phyloP scores from a whole-genome alignment of 2,329 filamentous ascomycete genomes.

The Talaromyces sp. region DNA sequence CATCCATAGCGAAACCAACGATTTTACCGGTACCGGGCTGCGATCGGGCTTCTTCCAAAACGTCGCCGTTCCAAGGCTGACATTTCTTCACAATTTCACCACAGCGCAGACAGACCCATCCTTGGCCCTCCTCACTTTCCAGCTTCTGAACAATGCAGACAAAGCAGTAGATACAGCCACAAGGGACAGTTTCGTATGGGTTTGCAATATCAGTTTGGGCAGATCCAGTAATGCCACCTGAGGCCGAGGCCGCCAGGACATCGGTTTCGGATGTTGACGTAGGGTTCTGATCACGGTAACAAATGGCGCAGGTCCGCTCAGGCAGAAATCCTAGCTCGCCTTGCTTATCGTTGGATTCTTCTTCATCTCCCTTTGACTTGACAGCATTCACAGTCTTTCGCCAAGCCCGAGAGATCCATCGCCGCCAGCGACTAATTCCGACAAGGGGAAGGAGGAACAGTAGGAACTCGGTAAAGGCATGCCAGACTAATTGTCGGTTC shows the following conservation, averaged over 20 bases:
- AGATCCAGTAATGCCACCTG: slow-evolving; percentile 80
- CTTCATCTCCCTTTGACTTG: slow-evolving; percentile 50
- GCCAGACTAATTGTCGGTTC: slow-evolving; percentile 97
- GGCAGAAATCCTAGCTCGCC: slow-evolving; percentile 85
- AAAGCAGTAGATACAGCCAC: slow-evolving; percentile 93
- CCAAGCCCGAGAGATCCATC: slow-evolving; percentile 88
- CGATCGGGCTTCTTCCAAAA: slow-evolving; percentile 56
- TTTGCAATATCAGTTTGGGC: slow-evolving; percentile 94
- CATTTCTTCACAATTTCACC: slow-evolving; percentile 82
- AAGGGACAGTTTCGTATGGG: slow-evolving; percentile 87
- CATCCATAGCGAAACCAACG: slow-evolving; percentile 45
- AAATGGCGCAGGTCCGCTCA: slow-evolving; percentile 93
- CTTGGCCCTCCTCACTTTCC: slow-evolving; percentile 90
- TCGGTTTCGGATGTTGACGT: slow-evolving; percentile 72
- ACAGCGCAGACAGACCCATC: slow-evolving; percentile 88
- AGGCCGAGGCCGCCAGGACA: slow-evolving; percentile 66
- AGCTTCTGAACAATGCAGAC: slow-evolving; percentile 89
- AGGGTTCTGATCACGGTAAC: slow-evolving; percentile 90
- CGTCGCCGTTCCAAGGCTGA: slow-evolving; percentile 88
- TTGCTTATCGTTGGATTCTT: slow-evolving; percentile 53
- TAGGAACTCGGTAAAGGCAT: slow-evolving; percentile 99
- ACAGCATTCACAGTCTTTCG: slow-evolving; percentile 73
- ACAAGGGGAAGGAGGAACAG: slow-evolving; percentile 96
- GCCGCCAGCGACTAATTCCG: slow-evolving; percentile 87
- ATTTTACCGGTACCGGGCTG: slow-evolving; percentile 42